Evolutionary conservation across 257 asterid species (phyloP).

Genomic region (Solanum bulbocastanum): DNA sequence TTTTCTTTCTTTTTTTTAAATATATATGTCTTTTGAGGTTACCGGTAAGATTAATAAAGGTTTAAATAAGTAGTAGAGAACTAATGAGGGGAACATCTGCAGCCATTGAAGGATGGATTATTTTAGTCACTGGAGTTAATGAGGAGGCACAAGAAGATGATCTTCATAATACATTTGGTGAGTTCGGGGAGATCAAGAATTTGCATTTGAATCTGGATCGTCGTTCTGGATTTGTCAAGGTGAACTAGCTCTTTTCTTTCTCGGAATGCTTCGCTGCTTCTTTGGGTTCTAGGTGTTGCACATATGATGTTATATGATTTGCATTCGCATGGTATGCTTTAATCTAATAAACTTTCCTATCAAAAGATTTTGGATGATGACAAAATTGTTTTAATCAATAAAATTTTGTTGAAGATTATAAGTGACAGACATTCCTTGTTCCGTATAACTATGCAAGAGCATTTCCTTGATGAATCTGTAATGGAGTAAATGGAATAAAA

Average conservation of each 20-base stretch:
- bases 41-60: background rate
- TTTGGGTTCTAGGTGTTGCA: background rate
- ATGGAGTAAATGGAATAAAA: background rate
- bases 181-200: conserved; percentile 80
- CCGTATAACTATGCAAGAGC: background rate
- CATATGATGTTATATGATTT: background rate
- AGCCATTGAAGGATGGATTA: conserved; percentile 99
- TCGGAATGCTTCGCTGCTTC: background rate
- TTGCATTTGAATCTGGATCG: conserved; percentile 97
- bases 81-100: conserved; percentile 23
- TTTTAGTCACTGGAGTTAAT: conserved; percentile 88
- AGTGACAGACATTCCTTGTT: background rate
- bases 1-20: background rate
- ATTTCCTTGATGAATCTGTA: background rate
- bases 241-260: conserved; percentile 1
- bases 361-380: background rate
- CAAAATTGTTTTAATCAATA: background rate
- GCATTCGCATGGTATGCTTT: background rate
- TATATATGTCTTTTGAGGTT: background rate
- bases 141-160: conserved; percentile 99
- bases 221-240: conserved; percentile 98
- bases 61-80: background rate
- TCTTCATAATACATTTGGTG: conserved; percentile 70
- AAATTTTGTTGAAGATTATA: background rate
- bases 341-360: background rate